phyloP scores from a whole-genome alignment of 805 yeast genomes.

The Yarrowia porcina region DNA sequence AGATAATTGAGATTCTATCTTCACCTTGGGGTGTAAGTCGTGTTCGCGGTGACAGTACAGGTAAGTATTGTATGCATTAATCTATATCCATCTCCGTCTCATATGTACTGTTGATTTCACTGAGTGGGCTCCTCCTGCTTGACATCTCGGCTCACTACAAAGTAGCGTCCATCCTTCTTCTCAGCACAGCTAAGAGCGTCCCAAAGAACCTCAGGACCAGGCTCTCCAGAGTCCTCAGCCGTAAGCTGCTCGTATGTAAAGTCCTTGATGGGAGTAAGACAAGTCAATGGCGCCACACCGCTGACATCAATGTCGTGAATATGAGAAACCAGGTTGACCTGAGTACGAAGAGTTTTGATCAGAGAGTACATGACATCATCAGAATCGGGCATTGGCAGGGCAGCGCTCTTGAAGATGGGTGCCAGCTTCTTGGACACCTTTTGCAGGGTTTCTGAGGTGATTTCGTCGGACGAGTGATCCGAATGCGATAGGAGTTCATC shows the following conservation, averaged over 20 bases:
- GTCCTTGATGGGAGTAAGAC: slow-evolving; percentile 15
- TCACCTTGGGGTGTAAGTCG: not conserved
- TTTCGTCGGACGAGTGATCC: slow-evolving; percentile 8
- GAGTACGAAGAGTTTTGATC: slow-evolving; percentile 15
- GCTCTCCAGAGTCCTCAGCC: slow-evolving; percentile 10
- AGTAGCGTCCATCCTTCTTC: not conserved
- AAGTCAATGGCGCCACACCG: slow-evolving; percentile 16
- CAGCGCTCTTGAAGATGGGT: slow-evolving; percentile 14
- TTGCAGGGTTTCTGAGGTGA: slow-evolving; percentile 21
- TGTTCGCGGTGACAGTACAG: too few relatives aligned
- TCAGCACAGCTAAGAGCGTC: slow-evolving; percentile 14
- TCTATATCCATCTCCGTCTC: not conserved
- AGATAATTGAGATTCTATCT: too few relatives aligned
- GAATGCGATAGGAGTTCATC: slow-evolving; percentile 19
- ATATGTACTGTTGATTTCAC: not conserved
- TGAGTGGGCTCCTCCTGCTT: not conserved
- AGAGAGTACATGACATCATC: slow-evolving; percentile 4
- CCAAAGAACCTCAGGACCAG: slow-evolving; percentile 6
- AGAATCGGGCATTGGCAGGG: slow-evolving; percentile 5
- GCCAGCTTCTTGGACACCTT: slow-evolving; percentile 18
- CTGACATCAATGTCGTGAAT: slow-evolving; percentile 24
- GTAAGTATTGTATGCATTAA: not conserved
- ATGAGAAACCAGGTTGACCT: slow-evolving; percentile 24
- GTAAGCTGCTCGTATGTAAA: slow-evolving; percentile 19
- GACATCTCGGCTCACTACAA: slow-evolving; percentile 9